Evolutionary conservation across 495 filamentous ascomycete genomes (phyloP).

Genomic region (Aspergillus homomorphus): DNA sequence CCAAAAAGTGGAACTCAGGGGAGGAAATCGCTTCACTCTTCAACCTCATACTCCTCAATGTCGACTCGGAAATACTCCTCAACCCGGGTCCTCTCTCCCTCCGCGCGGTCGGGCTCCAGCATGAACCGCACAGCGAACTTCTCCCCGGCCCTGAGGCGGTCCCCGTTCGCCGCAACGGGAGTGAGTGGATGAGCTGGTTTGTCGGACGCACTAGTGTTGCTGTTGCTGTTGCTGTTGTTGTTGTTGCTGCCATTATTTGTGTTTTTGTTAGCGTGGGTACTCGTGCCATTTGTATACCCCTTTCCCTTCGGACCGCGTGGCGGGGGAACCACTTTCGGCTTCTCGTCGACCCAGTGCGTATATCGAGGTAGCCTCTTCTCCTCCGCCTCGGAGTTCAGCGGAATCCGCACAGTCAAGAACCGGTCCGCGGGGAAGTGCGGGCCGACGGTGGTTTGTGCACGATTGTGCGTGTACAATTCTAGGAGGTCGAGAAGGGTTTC

Average conservation of each 20-base stretch:
- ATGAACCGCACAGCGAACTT: constrained; percentile 82
- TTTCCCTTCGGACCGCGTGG: neutral
- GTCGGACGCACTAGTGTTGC: neutral
- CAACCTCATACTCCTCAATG: constrained; percentile 63
- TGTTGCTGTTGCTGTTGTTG: constrained; percentile 7
- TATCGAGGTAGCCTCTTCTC: constrained; percentile 52
- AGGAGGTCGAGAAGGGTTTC: constrained; percentile 84
- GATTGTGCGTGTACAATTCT: constrained; percentile 83
- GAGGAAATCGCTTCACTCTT: constrained; percentile 21
- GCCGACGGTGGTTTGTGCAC: constrained; percentile 68
- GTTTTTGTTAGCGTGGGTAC: constrained; percentile 10
- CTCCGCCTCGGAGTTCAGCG: constrained; percentile 72
- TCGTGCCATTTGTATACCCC: neutral
- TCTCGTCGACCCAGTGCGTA: constrained; percentile 35
- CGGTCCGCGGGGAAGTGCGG: constrained; percentile 63
- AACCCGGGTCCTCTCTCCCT: constrained; percentile 64
- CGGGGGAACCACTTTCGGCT: neutral
- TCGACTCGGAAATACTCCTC: constrained; percentile 68
- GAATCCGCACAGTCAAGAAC: constrained; percentile 81
- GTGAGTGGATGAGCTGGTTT: constrained; percentile 24
- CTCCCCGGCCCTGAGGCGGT: constrained; percentile 47
- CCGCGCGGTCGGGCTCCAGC: constrained; percentile 75
- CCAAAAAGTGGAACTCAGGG: neutral
- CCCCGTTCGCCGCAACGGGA: constrained; percentile 41
- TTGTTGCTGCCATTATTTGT: constrained; percentile 31